Base-by-base conservation (phyloP, 768 basidiomycete genomes). In the Boletus barrowsii region DNA sequence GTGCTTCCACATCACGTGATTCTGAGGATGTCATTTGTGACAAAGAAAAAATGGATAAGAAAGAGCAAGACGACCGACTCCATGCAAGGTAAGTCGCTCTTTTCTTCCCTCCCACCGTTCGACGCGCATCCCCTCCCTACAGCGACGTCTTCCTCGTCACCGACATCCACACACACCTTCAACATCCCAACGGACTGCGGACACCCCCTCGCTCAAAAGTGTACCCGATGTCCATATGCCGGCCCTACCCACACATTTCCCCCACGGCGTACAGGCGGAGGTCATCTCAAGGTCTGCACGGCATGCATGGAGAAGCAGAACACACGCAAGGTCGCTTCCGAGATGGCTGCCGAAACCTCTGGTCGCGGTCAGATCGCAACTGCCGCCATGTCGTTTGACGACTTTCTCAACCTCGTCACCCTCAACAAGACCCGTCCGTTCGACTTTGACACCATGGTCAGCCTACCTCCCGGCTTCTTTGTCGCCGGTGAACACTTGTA, bases 381-480 rank as follows among this genome's bases (percentile, higher is more conserved):
- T 20, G 69, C 69, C 6, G 70, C 69, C 56, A 70, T 72, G 62
- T 61, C 62, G 20, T 61, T 71, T 39, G 69, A 70, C 54, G 70
- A 70, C 60, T 70, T 70, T 48, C 61, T 70, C 57, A 64, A 51
- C 54, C 68, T 70, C 47, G 62, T 70, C 54, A 67, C 70, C 24
- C 51, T 68, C 51, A 70, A 70, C 56, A 70, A 70, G 63, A 56
- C 47, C 0, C 60, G 65, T 11, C 70, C 70, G 0, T 70, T 70
- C 42, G 70, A 70, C 55, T 72, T 70, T 40, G 69, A 70, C 26
- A 70, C 67, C 22, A 72, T 70, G 70, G 69, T 70, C 57, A 72
- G 62, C 51, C 59, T 70, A 14, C 69, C 62, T 0, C 61, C 65
- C 0, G 70, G 70, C 10, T 63, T 70, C 40, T 70, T 72, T 36